Evolutionary conservation across 2,329 filamentous ascomycete genomes (phyloP).

Genomic region (Pseudomassariella vexata): DNA sequence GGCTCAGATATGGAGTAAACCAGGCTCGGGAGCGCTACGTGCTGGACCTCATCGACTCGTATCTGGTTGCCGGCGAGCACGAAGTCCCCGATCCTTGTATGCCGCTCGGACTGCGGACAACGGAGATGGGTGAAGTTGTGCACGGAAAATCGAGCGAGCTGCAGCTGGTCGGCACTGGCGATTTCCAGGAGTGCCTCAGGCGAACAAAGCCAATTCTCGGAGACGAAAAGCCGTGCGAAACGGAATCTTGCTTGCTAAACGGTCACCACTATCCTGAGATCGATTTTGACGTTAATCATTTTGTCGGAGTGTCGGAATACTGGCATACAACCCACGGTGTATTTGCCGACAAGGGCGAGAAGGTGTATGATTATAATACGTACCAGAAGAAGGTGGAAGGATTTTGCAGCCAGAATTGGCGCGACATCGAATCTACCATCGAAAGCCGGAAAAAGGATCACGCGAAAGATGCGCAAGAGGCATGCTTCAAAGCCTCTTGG

Average conservation of each 20-base stretch:
- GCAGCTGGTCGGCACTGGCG: slow-evolving; percentile 73
- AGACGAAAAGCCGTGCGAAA: slow-evolving; percentile 78
- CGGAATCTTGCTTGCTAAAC: slow-evolving; percentile 82
- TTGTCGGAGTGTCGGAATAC: slow-evolving; percentile 95
- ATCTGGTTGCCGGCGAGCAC: slow-evolving; percentile 46
- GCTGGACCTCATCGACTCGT: slow-evolving; percentile 65
- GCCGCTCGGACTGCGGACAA: slow-evolving; percentile 69
- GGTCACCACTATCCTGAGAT: slow-evolving; percentile 91
- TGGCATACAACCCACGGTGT: slow-evolving; percentile 98
- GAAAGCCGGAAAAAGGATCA: slow-evolving; percentile 67
- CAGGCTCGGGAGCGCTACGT: slow-evolving; percentile 83
- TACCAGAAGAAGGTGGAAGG: slow-evolving; percentile 81
- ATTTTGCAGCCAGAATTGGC: slow-evolving; percentile 84
- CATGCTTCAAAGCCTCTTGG: slow-evolving; percentile 98
- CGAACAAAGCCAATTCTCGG: slow-evolving; percentile 81
- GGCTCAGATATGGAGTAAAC: slow-evolving; percentile 96
- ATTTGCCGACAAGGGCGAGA: slow-evolving; percentile 72
- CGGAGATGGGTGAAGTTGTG: slow-evolving; percentile 59
- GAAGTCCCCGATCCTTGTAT: slow-evolving; percentile 90
- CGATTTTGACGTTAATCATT: slow-evolving; percentile 96
- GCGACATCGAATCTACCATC: slow-evolving; percentile 63
- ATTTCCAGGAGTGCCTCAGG: slow-evolving; percentile 78
- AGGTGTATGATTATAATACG: slow-evolving; percentile 81
- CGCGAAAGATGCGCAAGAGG: slow-evolving; percentile 71
- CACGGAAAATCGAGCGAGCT: slow-evolving; percentile 33